Conservation (phyloP, 2,329 filamentous ascomycete genomes). For the Endoconidiophora polonica region DNA sequence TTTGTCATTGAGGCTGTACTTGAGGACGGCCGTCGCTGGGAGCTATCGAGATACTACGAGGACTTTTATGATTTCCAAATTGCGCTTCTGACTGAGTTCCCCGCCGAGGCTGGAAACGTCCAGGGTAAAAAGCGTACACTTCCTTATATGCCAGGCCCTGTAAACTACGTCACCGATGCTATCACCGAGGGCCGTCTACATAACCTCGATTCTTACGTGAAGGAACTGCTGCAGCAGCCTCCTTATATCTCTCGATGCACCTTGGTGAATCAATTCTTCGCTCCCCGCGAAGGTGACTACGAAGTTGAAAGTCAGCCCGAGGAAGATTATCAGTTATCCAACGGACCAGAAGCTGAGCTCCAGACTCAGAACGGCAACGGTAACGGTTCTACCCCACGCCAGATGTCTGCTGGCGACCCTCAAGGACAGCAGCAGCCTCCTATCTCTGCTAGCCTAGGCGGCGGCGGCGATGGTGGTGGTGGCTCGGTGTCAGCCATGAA, state of each 20-base stretch:
- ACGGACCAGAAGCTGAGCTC: slow-evolving; percentile 29
- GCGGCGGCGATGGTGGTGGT: neutral
- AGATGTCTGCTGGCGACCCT: slow-evolving; percentile 22
- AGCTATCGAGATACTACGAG: slow-evolving; percentile 86
- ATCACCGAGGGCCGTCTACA: slow-evolving; percentile 87
- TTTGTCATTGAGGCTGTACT: slow-evolving; percentile 87
- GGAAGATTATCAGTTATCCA: slow-evolving; percentile 59
- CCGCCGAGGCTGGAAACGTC: slow-evolving; percentile 78
- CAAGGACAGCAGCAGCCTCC: slow-evolving; percentile 29
- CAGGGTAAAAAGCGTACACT: slow-evolving; percentile 63
- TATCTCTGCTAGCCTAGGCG: slow-evolving; percentile 28
- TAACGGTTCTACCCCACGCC: slow-evolving; percentile 34
- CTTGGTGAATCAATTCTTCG: slow-evolving; percentile 80
- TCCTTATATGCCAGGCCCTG: slow-evolving; percentile 95
- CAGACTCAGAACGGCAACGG: slow-evolving; percentile 33
- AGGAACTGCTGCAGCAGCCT: slow-evolving; percentile 71
- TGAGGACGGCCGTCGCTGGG: slow-evolving; percentile 83
- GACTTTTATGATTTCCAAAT: slow-evolving; percentile 99
- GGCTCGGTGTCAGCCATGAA: slow-evolving; percentile 48
- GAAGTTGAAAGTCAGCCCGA: slow-evolving; percentile 74
- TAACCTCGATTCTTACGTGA: slow-evolving; percentile 90
- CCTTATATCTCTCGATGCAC: slow-evolving; percentile 69
- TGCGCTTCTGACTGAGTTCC: slow-evolving; percentile 78
- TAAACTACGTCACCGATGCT: slow-evolving; percentile 94
- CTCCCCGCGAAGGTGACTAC: slow-evolving; percentile 77